A percentile compares a stretch with the other conserved stretches of the same genome.
phyloP scores from a whole-genome alignment of 768 basidiomycete species.

The Suillus clintonianus region DNA sequence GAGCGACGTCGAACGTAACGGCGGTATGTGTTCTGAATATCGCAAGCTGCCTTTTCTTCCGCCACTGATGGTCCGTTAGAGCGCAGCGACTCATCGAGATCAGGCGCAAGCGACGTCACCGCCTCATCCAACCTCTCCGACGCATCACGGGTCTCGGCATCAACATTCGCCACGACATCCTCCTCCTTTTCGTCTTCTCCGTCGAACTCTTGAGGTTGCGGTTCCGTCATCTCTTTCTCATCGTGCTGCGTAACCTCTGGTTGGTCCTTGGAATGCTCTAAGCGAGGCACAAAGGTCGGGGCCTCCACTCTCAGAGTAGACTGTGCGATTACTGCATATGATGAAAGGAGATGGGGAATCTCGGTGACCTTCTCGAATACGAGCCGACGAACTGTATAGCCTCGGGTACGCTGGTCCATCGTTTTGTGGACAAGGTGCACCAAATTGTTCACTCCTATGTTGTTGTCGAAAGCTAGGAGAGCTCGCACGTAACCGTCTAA shows the following conservation, averaged over 20 bases:
- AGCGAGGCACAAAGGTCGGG: constrained; percentile 18
- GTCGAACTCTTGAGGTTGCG: not conserved
- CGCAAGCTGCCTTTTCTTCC: constrained; percentile 25
- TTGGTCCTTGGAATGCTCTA: not conserved
- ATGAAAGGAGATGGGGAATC: constrained; percentile 29
- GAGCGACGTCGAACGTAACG: constrained; percentile 9
- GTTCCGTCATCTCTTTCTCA: not conserved
- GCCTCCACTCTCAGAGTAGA: constrained; percentile 17
- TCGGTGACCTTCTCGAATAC: constrained; percentile 31
- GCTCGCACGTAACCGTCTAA: constrained; percentile 14
- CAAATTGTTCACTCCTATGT: constrained; percentile 19
- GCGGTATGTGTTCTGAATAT: constrained; percentile 23
- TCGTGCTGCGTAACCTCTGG: not conserved
- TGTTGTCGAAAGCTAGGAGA: constrained; percentile 14
- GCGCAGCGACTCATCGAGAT: constrained; percentile 15
- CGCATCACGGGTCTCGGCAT: not conserved
- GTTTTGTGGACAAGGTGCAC: constrained; percentile 25
- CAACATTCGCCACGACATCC: constrained; percentile 5
- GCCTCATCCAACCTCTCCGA: constrained; percentile 2
- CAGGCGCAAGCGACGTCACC: constrained; percentile 9
- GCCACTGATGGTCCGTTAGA: constrained; percentile 23
- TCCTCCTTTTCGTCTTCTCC: constrained; percentile 11
- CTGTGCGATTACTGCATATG: constrained; percentile 13
- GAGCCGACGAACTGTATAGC: constrained; percentile 25
- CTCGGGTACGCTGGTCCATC: not conserved